Evolutionary conservation across 176 grass and related monocot species (phyloP).

Genomic region (Bonia amplexicaulis): DNA sequence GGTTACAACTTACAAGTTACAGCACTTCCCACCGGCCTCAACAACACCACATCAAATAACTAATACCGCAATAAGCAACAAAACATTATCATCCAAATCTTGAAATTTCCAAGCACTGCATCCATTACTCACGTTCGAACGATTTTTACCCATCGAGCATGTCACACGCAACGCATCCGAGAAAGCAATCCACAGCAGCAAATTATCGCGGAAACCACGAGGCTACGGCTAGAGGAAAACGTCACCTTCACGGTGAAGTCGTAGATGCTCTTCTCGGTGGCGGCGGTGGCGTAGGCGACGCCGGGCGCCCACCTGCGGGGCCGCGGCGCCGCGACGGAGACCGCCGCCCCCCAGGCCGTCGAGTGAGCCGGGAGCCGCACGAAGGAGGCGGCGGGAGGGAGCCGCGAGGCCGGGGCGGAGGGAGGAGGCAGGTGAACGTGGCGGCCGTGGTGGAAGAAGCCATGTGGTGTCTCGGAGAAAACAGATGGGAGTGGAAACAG

Average conservation of each 20-base stretch:
- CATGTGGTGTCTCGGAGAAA: constrained; percentile 24
- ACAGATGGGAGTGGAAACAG: not conserved
- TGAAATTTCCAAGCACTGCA: not conserved
- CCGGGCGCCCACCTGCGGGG: constrained; percentile 39
- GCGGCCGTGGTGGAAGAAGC: constrained; percentile 14
- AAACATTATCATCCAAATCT: not conserved
- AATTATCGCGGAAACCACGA: not conserved
- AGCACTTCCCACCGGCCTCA: not conserved
- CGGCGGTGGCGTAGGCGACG: constrained; percentile 70
- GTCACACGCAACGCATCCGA: not conserved
- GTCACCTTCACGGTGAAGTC: constrained; percentile 78
- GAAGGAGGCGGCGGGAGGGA: not conserved
- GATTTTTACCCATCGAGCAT: not conserved
- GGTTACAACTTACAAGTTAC: not conserved
- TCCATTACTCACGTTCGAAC: not conserved
- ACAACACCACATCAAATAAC: not conserved
- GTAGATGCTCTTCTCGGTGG: constrained; percentile 79
- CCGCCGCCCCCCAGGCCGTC: not conserved
- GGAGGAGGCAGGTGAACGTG: constrained; percentile 18
- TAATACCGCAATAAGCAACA: not conserved
- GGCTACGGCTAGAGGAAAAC: not conserved
- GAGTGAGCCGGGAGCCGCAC: constrained; percentile 14
- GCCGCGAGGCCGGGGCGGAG: not conserved
- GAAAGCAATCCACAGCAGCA: not conserved
- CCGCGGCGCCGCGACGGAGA: constrained; percentile 1